Evolutionary conservation across 1,284 basidiomycete genomes (phyloP).

Genomic region (Apiotrichum sp.): DNA sequence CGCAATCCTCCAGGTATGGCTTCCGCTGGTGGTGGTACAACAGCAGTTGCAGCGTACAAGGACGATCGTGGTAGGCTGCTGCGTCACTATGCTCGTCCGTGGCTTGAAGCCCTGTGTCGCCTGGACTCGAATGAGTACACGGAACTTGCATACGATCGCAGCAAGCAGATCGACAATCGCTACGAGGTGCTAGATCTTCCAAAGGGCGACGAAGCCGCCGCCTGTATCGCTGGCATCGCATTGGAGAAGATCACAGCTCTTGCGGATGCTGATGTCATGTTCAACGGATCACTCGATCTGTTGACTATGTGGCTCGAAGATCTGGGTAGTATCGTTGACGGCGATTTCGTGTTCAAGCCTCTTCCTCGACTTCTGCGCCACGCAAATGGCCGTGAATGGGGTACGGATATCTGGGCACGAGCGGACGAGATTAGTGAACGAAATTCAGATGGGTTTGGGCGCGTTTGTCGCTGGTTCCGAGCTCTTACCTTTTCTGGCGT

Average conservation of each 20-base stretch:
- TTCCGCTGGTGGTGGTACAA: constrained; percentile 53
- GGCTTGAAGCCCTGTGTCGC: constrained; percentile 61
- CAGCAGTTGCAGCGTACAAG: constrained; percentile 49
- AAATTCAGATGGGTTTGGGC: constrained; percentile 51
- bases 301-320: constrained; percentile 61
- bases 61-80: constrained; percentile 60
- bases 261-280: constrained; percentile 49
- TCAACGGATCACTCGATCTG: constrained; percentile 58
- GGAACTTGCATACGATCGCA: constrained; percentile 35
- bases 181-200: constrained; percentile 8
- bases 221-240: constrained; percentile 25
- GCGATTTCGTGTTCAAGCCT: constrained; percentile 44
- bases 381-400: neutral
- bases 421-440: constrained; percentile 51
- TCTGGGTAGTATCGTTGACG: constrained; percentile 11
- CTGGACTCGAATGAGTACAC: constrained; percentile 52
- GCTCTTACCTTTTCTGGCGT: constrained; percentile 63
- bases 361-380: constrained; percentile 56
- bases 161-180: constrained; percentile 17
- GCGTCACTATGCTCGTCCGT: constrained; percentile 55
- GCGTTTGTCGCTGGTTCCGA: constrained; percentile 59
- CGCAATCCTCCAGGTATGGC: constrained; percentile 46
- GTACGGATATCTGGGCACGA: constrained; percentile 57
- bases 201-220: constrained; percentile 16
- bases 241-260: constrained; percentile 28